Evolutionary conservation across 2,329 filamentous ascomycete species (phyloP), one percentile per base, ranked within the genome.

Genomic region (Pseudogymnoascus sp.): DNA sequence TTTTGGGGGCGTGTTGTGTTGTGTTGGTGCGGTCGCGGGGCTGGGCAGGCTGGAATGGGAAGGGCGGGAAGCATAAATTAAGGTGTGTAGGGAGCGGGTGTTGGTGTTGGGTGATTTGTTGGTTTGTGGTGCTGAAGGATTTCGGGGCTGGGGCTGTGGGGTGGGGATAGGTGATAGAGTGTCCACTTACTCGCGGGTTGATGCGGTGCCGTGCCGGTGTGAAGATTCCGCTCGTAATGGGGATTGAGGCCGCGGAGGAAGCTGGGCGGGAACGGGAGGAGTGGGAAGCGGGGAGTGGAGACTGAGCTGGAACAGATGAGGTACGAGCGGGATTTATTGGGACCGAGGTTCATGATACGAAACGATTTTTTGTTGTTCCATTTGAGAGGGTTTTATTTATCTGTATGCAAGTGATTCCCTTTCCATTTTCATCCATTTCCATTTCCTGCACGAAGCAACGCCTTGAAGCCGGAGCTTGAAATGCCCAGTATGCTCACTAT

Each of bases 401-500:
- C 28, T 54, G 47, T 32, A 20, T 54, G n/a, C 25, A 16, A n/a
- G 16, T 54, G 25, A 54, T 54, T 50, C n/a, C 41, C 43, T n/a
- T 47, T 47, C 41, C 25, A 50, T 50, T 50, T 50, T 25, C 34
- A 37, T 37, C 22, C 30, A 32, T 32, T 32, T 12, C 34, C 34
- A 37, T 37, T 37, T 37, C 28, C 47, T 32, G 47, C 28, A 11
- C 28, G 28, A 14, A 18, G 28, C 28, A 32, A 54, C 47, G 47
- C 47, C 47, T 54, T 54, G 47, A 54, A 54, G 47, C 47, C 9
- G 47, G 16, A 54, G 28, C 47, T 14, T 54, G 47, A 32, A 32
- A 54, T 54, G 47, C 47, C 28, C 47, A 32, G 47, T 54, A 54
- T 54, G 28, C 47, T 50, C 43, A 50, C 43, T 50, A 18, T 50